Evolutionary conservation across 257 asterid genomes (phyloP).

Genomic region (Solanum chaucha): DNA sequence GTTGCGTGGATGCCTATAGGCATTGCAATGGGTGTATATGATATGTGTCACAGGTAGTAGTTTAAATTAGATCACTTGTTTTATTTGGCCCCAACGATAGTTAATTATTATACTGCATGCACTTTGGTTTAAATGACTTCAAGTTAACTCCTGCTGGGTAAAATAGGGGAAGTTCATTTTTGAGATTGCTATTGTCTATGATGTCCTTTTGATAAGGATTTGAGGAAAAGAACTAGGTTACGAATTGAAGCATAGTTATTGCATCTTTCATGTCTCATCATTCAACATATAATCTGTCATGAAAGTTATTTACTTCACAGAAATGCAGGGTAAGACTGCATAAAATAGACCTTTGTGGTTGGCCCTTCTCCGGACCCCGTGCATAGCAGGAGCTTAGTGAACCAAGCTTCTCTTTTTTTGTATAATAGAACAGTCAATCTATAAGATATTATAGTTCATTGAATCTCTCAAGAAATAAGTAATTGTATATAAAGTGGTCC

Average conservation of each 20-base stretch:
- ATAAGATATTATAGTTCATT: neutral
- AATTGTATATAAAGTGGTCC: neutral
- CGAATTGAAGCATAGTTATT: neutral
- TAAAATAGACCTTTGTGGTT: neutral
- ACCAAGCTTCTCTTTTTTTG: neutral
- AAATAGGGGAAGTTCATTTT: neutral
- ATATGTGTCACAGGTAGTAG: conserved; percentile 86
- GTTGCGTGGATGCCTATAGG: conserved; percentile 97
- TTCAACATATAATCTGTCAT: neutral
- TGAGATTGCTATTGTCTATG: neutral
- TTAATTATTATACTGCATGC: neutral
- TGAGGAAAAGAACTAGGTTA: neutral
- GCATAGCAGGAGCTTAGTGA: neutral
- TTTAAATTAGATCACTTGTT: neutral
- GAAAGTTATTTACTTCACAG: neutral
- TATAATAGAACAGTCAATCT: neutral
- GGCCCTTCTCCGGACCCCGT: neutral
- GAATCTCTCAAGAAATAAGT: neutral
- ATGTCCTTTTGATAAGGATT: neutral
- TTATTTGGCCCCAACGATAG: neutral
- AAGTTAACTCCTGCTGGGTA: neutral
- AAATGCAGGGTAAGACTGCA: neutral
- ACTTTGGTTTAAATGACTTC: neutral
- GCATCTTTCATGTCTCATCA: neutral
- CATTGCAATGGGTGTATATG: conserved; percentile 93